Evolutionary conservation across 2,329 filamentous ascomycete genomes (phyloP), one percentile per base, ranked within the genome.

Genomic region (Malbranchea zuffiana): DNA sequence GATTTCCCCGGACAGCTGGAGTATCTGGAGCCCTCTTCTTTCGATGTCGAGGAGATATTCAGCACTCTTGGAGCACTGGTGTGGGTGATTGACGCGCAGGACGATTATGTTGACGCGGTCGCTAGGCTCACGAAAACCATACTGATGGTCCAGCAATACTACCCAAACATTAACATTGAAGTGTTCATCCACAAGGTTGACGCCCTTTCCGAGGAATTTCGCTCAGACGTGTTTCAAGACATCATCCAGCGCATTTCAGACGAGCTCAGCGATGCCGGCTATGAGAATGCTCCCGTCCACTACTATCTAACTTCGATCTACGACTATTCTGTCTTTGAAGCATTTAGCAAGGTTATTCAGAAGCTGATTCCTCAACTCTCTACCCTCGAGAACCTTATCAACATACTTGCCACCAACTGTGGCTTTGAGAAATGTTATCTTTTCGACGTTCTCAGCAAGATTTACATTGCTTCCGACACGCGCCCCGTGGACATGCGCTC

Each of bases 111-210:
- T 38, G 86, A 95, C 57, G 83, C 87, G 12, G 83, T 98, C 32
- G 75, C 77, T 37, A 79, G 84, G 6, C 74, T 98, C 18, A 93
- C 94, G 60, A 71, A 77, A 37, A 94, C 87, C 5, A 93, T 96
- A 44, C 69, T 95, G 40, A 83, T 85, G 47, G 75, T 98, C 1
- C 84, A 94, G 55, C 78, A 85, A 47, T 78, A 76, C 43, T 95
- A 93, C 55, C 87, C 88, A 2, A 80, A 84, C 54, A 90, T 96
- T 63, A 94, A 95, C 60, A 82, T 98, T 47, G 88, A 96, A 57
- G 88, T 98, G 34, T 96, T 98, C 61, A 93, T 98, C 50, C 90
- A 98, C 71, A 98, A 98, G 60, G 88, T 95, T 21, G 90, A 98
- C 56, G 88, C 87, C n/a, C 71, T 98, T 11, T 90, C 84, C 18